Evolutionary conservation across 2,329 filamentous ascomycete species (phyloP).

Genomic region (Phoma herbarum): DNA sequence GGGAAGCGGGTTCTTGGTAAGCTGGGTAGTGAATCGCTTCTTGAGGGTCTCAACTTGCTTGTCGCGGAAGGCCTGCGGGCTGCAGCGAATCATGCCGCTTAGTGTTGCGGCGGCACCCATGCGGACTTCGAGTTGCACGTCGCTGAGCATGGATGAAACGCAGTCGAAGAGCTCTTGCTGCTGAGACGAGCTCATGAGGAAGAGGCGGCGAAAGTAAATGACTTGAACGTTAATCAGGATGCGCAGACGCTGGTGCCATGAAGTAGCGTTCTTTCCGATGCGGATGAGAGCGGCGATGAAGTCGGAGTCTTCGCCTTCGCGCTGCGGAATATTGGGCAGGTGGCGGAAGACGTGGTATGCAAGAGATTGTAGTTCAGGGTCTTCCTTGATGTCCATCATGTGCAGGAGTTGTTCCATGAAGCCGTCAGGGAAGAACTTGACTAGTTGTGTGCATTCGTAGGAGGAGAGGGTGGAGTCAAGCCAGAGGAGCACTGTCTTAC

Average conservation of each 20-base stretch:
- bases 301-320: conserved; percentile 80
- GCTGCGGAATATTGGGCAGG: conserved; percentile 92
- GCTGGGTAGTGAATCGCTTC: conserved; percentile 77
- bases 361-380: conserved; percentile 90
- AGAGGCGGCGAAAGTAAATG: conserved; percentile 95
- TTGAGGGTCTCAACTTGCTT: conserved; percentile 80
- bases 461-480: conserved; percentile 90
- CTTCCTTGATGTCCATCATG: conserved; percentile 99
- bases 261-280: conserved; percentile 82
- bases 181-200: conserved; percentile 78
- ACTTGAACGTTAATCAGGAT: conserved; percentile 99
- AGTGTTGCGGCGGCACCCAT: conserved; percentile 91
- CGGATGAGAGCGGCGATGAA: conserved; percentile 88
- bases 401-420: conserved; percentile 94
- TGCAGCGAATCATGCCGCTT: conserved; percentile 98
- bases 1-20: conserved; percentile 87
- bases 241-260: conserved; percentile 94
- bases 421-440: conserved; percentile 86
- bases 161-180: conserved; percentile 86
- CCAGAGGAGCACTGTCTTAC: conserved; percentile 96
- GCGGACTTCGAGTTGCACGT: conserved; percentile 91
- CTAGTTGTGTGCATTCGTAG: conserved; percentile 89
- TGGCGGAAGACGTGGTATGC: conserved; percentile 98
- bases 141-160: conserved; percentile 94
- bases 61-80: conserved; percentile 79